These are phyloP conservation scores for Fusarium armeniacum DNA, from an alignment of 2,329 filamentous ascomycete species.

Conservation along the genomic window DNA sequence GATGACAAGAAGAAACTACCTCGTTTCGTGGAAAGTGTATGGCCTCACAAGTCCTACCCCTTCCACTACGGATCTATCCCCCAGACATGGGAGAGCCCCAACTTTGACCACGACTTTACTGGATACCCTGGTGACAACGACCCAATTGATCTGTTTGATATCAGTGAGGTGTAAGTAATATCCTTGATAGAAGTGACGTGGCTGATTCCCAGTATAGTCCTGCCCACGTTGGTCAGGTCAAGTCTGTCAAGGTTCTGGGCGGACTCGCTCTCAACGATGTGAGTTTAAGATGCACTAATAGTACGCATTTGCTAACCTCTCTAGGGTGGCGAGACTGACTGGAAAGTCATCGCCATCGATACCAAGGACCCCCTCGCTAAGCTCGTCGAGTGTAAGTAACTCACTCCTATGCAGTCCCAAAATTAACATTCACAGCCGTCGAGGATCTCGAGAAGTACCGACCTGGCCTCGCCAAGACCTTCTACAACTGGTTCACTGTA, in stretches of 20 bases:
- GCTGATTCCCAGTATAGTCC: slow-evolving; percentile 17
- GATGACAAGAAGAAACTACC: slow-evolving; percentile 56
- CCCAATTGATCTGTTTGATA: slow-evolving; percentile 59
- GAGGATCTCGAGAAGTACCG: slow-evolving; percentile 58
- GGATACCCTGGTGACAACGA: slow-evolving; percentile 58
- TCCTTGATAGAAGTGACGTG: rapidly evolving
- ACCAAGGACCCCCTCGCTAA: slow-evolving; percentile 56
- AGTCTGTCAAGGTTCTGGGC: slow-evolving; percentile 60
- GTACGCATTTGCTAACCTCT: background rate
- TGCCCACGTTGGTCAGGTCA: slow-evolving; percentile 57
- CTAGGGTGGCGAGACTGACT: slow-evolving; percentile 56
- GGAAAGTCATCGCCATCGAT: slow-evolving; percentile 59
- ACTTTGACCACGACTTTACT: slow-evolving; percentile 57
- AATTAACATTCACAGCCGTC: slow-evolving; percentile 49
- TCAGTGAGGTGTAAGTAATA: slow-evolving; percentile 47
- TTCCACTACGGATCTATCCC: slow-evolving; percentile 61
- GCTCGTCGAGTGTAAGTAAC: slow-evolving; percentile 53
- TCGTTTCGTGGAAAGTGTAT: slow-evolving; percentile 59
- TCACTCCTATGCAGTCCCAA: rapidly evolving
- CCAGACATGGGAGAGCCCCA: slow-evolving; percentile 61
- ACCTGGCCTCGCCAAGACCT: slow-evolving; percentile 54
- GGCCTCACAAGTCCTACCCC: slow-evolving; percentile 61
- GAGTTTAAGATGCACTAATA: rapidly evolving
- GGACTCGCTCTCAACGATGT: slow-evolving; percentile 58
- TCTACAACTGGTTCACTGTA: slow-evolving; percentile 59